Percentiles rank a stretch among this genome's conserved stretches.
Conservation (phyloP, 495 filamentous ascomycete genomes). For the Polyplosphaeria fusca region DNA sequence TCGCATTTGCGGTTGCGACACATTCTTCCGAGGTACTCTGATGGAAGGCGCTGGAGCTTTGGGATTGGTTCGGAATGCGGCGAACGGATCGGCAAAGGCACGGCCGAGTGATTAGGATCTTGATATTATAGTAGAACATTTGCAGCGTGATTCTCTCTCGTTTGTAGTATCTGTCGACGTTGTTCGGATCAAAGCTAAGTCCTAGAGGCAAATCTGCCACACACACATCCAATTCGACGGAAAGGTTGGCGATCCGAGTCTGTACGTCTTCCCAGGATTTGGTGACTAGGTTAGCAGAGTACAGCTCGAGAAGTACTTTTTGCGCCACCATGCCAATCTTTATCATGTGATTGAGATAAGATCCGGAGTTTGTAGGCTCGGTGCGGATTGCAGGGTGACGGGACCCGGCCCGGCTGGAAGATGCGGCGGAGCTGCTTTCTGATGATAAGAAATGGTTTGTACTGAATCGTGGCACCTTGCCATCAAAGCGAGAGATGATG, state of each 20-base stretch:
- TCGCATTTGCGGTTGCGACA: conserved; percentile 55
- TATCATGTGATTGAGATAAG: conserved; percentile 51
- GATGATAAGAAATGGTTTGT: background rate
- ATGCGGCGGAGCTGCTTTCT: background rate
- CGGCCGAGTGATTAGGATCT: conserved; percentile 59
- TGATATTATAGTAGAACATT: conserved; percentile 57
- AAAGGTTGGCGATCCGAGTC: conserved; percentile 52
- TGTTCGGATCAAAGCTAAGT: conserved; percentile 3
- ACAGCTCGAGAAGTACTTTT: conserved; percentile 56
- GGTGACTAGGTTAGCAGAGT: conserved; percentile 53
- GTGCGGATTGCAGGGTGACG: background rate
- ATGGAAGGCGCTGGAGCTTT: conserved; percentile 49
- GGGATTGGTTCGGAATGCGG: conserved; percentile 45
- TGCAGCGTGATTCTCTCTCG: conserved; percentile 39
- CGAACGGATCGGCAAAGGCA: conserved; percentile 57
- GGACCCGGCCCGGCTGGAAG: background rate
- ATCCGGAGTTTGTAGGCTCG: conserved; percentile 23
- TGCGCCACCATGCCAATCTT: conserved; percentile 54
- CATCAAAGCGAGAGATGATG: conserved; percentile 3
- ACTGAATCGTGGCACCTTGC: background rate
- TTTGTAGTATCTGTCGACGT: conserved; percentile 17
- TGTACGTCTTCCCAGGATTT: conserved; percentile 61
- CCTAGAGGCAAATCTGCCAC: conserved; percentile 8
- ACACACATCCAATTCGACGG: conserved; percentile 56
- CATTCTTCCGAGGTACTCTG: conserved; percentile 54